A percentile compares a stretch with the other conserved stretches of the same genome.
Evolutionary conservation across 2,329 filamentous ascomycete genomes (phyloP).

Genomic region (Botryosphaeria agaves): DNA sequence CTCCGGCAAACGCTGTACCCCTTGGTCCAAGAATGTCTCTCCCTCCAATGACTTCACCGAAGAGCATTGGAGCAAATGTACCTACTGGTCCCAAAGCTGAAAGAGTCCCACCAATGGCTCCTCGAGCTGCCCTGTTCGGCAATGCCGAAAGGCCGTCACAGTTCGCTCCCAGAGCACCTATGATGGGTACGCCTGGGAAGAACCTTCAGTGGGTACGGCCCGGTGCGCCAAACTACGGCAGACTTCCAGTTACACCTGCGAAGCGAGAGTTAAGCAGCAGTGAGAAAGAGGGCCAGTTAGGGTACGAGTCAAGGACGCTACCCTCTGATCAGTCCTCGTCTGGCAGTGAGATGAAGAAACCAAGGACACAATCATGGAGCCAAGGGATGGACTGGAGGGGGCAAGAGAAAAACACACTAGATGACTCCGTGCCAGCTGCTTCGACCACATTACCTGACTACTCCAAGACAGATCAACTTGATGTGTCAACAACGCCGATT

Average conservation of each 20-base stretch:
- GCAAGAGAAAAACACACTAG: no score
- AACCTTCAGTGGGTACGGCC: conserved; percentile 26
- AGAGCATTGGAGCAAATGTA: conserved; percentile 13
- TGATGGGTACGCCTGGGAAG: conserved; percentile 9
- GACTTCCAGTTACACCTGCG: conserved; percentile 17
- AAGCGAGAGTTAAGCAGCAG: conserved; percentile 27
- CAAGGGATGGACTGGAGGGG: no score
- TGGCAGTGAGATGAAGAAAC: no score
- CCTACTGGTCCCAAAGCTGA: conserved; percentile 21
- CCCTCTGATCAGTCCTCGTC: no score
- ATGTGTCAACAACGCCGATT: no score
- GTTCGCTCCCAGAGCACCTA: conserved; percentile 12
- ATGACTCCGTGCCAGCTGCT: no score
- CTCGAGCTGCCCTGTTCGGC: neutral
- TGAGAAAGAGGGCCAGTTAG: conserved; percentile 26
- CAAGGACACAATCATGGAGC: no score
- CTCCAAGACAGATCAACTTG: no score
- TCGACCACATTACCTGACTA: no score
- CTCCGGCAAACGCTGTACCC: conserved; percentile 12
- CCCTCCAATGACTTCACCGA: conserved; percentile 17
- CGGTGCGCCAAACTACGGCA: conserved; percentile 14
- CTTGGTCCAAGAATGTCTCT: conserved; percentile 12
- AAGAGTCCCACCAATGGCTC: conserved; percentile 10
- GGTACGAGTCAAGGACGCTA: no score
- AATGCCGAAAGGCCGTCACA: conserved; percentile 6